Conservation (phyloP, 1,284 basidiomycete genomes). For the Malassezia yamatoensis region DNA sequence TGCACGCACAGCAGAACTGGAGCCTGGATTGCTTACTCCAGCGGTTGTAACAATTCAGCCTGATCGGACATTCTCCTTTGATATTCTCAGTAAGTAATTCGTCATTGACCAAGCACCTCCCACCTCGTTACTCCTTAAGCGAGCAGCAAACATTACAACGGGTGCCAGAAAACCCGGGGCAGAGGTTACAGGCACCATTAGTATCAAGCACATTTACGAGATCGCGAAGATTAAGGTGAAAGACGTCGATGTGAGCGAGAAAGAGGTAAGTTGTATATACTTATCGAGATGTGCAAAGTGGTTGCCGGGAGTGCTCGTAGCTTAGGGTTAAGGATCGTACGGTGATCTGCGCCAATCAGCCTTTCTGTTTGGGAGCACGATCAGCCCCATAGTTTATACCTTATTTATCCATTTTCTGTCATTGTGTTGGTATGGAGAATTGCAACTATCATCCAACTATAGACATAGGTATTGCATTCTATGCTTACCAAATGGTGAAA, state of each 20-base stretch:
- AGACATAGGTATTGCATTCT: too few species aligned
- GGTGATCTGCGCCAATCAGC: background rate
- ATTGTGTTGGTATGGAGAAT: background rate
- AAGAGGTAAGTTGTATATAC: constrained; percentile 26
- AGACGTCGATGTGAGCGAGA: constrained; percentile 52
- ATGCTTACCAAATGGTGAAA: constrained; percentile 41
- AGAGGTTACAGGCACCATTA: constrained; percentile 69
- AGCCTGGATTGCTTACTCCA: constrained; percentile 75
- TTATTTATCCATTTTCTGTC: background rate
- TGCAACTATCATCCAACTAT: background rate
- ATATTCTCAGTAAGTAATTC: constrained; percentile 29
- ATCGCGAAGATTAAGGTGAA: constrained; percentile 92
- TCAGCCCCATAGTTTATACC: background rate
- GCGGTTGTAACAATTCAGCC: constrained; percentile 84
- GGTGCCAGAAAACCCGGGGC: constrained; percentile 59
- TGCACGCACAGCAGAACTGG: constrained; percentile 71
- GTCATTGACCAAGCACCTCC: constrained; percentile 59
- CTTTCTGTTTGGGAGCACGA: background rate
- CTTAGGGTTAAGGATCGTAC: constrained; percentile 16
- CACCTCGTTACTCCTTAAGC: constrained; percentile 76
- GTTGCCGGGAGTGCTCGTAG: constrained; percentile 17
- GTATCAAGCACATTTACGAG: constrained; percentile 95
- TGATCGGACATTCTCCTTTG: constrained; percentile 87
- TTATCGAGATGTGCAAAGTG: constrained; percentile 15
- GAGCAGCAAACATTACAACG: constrained; percentile 79